Conservation (phyloP, 1,284 basidiomycete species). For the Microstroma glucosiphilum region DNA sequence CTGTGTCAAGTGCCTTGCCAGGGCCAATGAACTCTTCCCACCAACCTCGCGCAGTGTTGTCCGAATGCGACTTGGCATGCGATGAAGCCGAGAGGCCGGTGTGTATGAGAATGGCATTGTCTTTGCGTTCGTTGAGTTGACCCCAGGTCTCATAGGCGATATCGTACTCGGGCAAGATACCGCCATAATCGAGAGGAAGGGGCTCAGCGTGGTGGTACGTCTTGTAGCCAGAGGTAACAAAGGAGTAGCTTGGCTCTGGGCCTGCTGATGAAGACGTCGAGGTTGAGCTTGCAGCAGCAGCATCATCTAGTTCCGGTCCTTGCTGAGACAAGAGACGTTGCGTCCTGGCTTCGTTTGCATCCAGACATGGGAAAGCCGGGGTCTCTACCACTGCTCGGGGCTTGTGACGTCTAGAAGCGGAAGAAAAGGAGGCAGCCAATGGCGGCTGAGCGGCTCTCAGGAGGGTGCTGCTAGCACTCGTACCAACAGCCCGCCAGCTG, state of each 20-base stretch:
- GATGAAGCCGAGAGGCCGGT: slow-evolving; percentile 92
- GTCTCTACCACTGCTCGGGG: neutral
- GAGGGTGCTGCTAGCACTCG: too few relatives aligned
- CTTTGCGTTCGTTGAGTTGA: slow-evolving; percentile 65
- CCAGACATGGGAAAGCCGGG: slow-evolving; percentile 44
- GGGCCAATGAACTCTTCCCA: slow-evolving; percentile 98
- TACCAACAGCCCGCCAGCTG: too few relatives aligned
- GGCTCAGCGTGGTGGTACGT: slow-evolving; percentile 54
- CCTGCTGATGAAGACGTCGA: slow-evolving; percentile 30
- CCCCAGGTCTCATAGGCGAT: slow-evolving; percentile 99
- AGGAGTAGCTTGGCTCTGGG: slow-evolving; percentile 53
- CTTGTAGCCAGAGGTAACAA: slow-evolving; percentile 52
- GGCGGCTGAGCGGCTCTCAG: too few relatives aligned
- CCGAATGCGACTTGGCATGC: slow-evolving; percentile 77
- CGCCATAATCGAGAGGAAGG: slow-evolving; percentile 68
- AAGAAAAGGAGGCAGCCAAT: too few relatives aligned
- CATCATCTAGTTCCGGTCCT: slow-evolving; percentile 11
- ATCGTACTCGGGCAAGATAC: slow-evolving; percentile 66
- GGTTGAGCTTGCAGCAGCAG: neutral
- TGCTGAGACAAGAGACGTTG: slow-evolving; percentile 24
- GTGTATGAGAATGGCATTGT: slow-evolving; percentile 93
- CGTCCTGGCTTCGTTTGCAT: slow-evolving; percentile 44
- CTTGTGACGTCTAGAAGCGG: too few relatives aligned
- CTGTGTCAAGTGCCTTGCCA: slow-evolving; percentile 78
- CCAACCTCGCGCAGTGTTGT: slow-evolving; percentile 83